Percentiles rank a stretch among this genome's conserved stretches.
phyloP scores from a whole-genome alignment of 495 filamentous ascomycete species.

The Aspergillus cristatus region DNA sequence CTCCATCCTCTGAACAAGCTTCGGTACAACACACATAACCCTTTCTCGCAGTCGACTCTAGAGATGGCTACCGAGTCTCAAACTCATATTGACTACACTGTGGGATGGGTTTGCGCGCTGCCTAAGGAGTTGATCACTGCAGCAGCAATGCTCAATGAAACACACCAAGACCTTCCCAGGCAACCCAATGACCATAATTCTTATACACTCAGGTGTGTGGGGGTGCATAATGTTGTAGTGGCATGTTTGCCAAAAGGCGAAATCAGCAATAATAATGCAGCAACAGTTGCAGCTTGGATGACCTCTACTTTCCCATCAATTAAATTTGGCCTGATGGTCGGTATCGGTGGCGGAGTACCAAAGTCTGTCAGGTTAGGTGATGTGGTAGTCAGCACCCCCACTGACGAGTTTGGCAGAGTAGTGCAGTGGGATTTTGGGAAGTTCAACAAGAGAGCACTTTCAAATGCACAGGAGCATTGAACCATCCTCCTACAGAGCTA shows the following conservation, averaged over 20 bases:
- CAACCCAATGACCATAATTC: conserved; percentile 16
- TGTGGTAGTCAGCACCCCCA: conserved; percentile 15
- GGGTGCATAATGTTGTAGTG: conserved; percentile 26
- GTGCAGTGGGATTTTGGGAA: conserved; percentile 17
- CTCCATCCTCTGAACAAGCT: too few species aligned
- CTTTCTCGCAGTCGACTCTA: too few species aligned
- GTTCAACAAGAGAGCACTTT: conserved; percentile 6
- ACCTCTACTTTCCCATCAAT: conserved; percentile 25
- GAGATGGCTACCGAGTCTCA: too few species aligned
- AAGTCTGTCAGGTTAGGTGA: conserved; percentile 12
- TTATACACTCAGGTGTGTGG: conserved; percentile 22
- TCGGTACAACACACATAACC: too few species aligned
- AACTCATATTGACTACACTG: conserved; percentile 10
- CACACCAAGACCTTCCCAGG: conserved; percentile 3
- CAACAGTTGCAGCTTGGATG: conserved; percentile 21
- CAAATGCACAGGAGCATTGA: too few species aligned
- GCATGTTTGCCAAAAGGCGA: conserved; percentile 22
- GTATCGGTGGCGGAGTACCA: conserved; percentile 35
- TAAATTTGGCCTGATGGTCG: conserved; percentile 30
- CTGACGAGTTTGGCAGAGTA: conserved; percentile 5
- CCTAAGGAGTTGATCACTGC: conserved; percentile 14
- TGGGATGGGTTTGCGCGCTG: conserved; percentile 20
- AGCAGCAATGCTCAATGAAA: conserved; percentile 13
- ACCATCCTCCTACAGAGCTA: too few species aligned
- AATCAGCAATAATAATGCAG: conserved; percentile 20